These are phyloP conservation scores for Clarireedia hainanense DNA, from an alignment of 2,329 filamentous ascomycete species.

Conservation along the genomic window DNA sequence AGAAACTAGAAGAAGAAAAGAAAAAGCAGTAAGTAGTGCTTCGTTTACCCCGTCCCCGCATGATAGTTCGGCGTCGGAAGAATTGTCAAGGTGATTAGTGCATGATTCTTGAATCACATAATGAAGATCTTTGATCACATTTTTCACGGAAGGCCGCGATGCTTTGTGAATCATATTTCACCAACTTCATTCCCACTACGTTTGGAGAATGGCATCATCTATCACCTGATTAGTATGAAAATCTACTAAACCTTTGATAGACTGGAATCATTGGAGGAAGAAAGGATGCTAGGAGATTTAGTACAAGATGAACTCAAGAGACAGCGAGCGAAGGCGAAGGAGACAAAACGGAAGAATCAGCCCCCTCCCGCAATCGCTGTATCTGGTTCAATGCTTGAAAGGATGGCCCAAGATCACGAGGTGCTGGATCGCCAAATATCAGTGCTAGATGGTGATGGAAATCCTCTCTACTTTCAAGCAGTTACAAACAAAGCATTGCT, in stretches of 20 bases:
- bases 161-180: no score
- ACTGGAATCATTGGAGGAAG: constrained; percentile 7
- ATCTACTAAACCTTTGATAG: not conserved
- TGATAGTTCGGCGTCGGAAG: no score
- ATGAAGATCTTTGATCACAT: no score
- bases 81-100: no score
- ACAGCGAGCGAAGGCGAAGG: constrained; percentile 55
- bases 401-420: constrained; percentile 27
- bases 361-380: constrained; percentile 26
- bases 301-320: constrained; percentile 65
- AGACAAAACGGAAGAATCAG: constrained; percentile 55
- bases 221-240: not conserved
- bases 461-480: constrained; percentile 58
- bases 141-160: no score
- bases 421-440: constrained; percentile 56
- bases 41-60: not conserved
- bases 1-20: constrained; percentile 39
- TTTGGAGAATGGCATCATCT: no score
- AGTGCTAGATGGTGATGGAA: constrained; percentile 55
- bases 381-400: constrained; percentile 16
- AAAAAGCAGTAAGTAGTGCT: constrained; percentile 29
- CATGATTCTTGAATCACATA: no score
- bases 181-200: no score
- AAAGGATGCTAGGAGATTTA: constrained; percentile 61
- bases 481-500: constrained; percentile 64